Evolutionary conservation across 140 eudicot genomes (phyloP), one percentile per base, ranked within the genome.

Genomic region (Stevia rebaudiana): DNA sequence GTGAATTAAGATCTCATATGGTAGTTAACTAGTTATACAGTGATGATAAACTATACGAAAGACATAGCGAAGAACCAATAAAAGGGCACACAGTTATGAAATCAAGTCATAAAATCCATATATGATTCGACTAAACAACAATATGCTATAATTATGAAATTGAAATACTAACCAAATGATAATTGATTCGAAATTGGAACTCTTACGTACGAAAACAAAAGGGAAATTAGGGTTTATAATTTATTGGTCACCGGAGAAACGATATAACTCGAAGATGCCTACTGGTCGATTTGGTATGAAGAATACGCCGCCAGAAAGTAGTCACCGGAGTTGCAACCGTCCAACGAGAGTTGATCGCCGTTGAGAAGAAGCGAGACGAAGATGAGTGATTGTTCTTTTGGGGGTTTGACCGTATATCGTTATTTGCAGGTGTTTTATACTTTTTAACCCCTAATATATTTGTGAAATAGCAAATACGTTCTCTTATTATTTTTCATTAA

Each of bases 191-290:
- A 15, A 13, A 56, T 56, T 58, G n/a, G 1, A 35, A 10, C 4
- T 6, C 5, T 4, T n/a, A 18, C 8, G 8, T 1, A 24, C 17
- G 31, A 11, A 23, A 9, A 19, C 11, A 18, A 10, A 3, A n/a
- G 3, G 1, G 30, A 35, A 59, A 59, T 59, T 59, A 36, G 65
- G 65, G 47, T 59, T 59, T 59, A 18, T 13, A 59, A 36, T 1
- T 36, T 59, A 48, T 5, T 28, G 47, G 31, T 59, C 36, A 59
- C 65, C 18, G 11, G 64, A 43, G 16, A n/a, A 56, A 11, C 23
- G 15, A 56, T 56, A 16, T 31, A 33, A 15, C 8, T 28, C 12
- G 41, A 28, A 8, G 42, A n/a, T 30, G 23, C 15, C 50, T 16
- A 12, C 36, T 3, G 37, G 1, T 23, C 8, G 16, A 24, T 33